Conservation (phyloP, 176 grass and related monocot genomes). For the Cenchrus fungigraminus region DNA sequence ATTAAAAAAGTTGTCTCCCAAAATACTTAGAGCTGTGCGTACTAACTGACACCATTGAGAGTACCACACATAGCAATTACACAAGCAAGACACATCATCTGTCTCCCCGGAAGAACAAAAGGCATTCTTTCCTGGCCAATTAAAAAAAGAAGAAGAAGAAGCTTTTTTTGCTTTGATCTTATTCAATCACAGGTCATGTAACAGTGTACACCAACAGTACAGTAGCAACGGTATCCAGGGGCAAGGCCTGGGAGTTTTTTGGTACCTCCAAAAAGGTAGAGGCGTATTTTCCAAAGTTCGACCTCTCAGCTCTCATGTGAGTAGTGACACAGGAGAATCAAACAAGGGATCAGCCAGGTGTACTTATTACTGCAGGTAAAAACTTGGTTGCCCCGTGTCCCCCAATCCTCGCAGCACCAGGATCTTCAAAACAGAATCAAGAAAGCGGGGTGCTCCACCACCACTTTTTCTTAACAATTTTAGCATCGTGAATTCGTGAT, state of each 20-base stretch:
- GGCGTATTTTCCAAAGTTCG: conserved; percentile 54
- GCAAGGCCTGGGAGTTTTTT: conserved; percentile 5
- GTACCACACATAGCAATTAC: no score
- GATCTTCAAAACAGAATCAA: conserved; percentile 11
- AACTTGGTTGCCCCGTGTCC: not conserved
- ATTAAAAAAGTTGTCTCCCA: no score
- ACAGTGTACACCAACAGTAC: not conserved
- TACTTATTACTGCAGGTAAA: conserved; percentile 41
- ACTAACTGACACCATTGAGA: no score
- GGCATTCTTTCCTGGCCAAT: not conserved
- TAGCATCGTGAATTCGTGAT: not conserved
- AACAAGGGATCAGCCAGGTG: not conserved
- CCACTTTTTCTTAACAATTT: not conserved
- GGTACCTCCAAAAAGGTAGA: conserved; percentile 45
- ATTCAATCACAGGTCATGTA: not conserved
- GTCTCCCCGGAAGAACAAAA: not conserved
- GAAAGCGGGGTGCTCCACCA: not conserved
- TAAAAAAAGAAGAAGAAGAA: no score
- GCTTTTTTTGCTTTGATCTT: not conserved
- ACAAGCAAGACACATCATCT: not conserved
- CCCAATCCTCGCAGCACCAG: no score
- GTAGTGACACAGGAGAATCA: conserved; percentile 17
- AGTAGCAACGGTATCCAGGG: not conserved
- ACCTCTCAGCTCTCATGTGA: not conserved
- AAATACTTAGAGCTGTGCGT: no score